Base-by-base conservation (phyloP, 345 rosid genomes). In the Dovyalis caffra region DNA sequence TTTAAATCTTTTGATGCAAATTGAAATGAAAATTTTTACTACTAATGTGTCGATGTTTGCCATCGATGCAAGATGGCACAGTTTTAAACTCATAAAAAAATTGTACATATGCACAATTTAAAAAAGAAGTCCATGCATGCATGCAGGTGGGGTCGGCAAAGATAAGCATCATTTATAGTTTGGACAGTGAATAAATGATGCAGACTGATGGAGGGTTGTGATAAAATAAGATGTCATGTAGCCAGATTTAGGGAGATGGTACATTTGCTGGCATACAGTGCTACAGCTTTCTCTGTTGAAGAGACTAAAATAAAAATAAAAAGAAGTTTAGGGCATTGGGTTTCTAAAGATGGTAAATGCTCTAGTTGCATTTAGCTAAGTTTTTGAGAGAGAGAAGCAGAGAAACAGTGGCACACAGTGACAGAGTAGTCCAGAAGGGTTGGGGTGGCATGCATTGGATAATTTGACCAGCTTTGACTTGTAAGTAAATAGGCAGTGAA, bases 381-480 rank as follows among this genome's bases (percentile, higher is more conserved):
- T 73, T 2, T 8, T 23, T 51, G 8, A 26, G 68, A 43, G 20
- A 14, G 15, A 32, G 35, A 45, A 38, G 47, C 0, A 51, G 26
- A 28, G 16, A 12, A 37, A 6, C 4, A 29, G 25, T 8, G 68
- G n/a, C 23, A 20, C 2, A 37, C 47, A 47, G 32, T 56, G 71
- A 23, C 58, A 75, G 40, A 40, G 18, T 2, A 49, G 69, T 76
- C 74, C 79, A 69, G 64, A 49, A 65, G 71, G 75, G 70, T 53
- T 77, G 66, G 75, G 70, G 62, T 56, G 70, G 64, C 64, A 70
- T 51, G 68, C 73, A 73, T 11, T 37, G 51, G 60, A 33, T 29
- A 56, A 15, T 40, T 80, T 76, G 83, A 75, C 79, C 74, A 49
- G 56, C 73, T 72, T 80, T 67, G 83, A 76, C 79, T 80, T 61